Conservation (phyloP, 1,139 yeast species). For the Debaryomyces coudertii region DNA sequence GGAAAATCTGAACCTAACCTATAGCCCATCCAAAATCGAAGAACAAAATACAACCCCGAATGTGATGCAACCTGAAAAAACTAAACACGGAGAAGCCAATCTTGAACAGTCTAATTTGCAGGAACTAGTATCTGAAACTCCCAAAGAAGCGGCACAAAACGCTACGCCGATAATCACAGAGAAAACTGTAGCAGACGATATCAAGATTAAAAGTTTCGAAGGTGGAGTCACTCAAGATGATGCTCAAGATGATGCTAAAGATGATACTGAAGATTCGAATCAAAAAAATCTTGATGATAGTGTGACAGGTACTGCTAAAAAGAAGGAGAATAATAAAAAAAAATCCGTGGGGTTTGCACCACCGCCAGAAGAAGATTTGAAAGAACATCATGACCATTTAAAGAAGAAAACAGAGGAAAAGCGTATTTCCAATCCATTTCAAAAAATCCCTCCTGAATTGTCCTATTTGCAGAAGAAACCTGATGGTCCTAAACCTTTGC, state of each 20-base stretch:
- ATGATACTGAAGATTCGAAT: background rate
- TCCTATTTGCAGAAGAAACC: conserved; percentile 36
- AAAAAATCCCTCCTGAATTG: conserved; percentile 48
- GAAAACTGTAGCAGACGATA: background rate
- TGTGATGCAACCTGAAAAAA: background rate
- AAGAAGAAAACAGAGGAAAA: conserved; percentile 30
- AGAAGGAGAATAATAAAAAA: conserved; percentile 18
- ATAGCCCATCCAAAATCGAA: background rate
- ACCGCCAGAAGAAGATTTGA: conserved; percentile 40
- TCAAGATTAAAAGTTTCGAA: background rate
- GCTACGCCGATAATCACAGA: background rate
- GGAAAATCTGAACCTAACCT: background rate
- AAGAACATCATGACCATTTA: conserved; percentile 36
- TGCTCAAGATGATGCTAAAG: background rate
- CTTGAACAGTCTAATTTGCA: background rate
- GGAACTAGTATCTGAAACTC: background rate
- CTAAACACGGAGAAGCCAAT: background rate
- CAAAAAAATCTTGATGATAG: background rate
- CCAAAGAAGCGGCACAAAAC: background rate
- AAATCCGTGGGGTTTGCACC: conserved; percentile 49
- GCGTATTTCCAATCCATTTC: conserved; percentile 38
- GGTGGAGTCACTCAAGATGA: background rate
- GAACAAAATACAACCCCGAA: background rate
- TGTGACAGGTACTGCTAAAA: background rate
- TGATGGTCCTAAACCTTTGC: conserved; percentile 27